Conservation (phyloP, 345 rosid species). For the Murraya koenigii region DNA sequence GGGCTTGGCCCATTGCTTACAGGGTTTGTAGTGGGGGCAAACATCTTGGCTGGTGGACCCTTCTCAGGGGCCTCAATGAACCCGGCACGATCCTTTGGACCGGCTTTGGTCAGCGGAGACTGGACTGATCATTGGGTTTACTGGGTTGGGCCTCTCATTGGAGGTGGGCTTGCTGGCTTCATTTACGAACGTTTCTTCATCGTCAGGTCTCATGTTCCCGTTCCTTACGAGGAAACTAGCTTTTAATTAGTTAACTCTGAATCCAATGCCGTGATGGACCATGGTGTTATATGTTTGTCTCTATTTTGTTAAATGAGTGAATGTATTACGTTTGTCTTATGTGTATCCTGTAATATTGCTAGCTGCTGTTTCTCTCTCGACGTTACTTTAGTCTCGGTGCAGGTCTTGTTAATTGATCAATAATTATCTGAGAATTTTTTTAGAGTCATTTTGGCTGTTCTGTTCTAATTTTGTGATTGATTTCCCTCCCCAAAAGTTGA, state of each 20-base stretch:
- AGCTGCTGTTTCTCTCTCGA: not conserved
- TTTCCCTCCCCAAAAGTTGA: not conserved
- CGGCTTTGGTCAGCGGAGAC: conserved; percentile 70
- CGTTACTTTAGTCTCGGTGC: not conserved
- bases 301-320: not conserved
- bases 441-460: not conserved
- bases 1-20: conserved; percentile 71
- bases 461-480: not conserved
- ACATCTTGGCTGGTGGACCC: conserved; percentile 72
- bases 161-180: conserved; percentile 76
- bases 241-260: not conserved
- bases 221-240: conserved; percentile 32
- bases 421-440: not conserved
- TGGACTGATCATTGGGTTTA: conserved; percentile 96
- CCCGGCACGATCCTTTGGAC: conserved; percentile 93
- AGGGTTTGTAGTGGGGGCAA: conserved; percentile 82
- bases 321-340: no score
- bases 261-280: not conserved
- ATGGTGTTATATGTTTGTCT: not conserved
- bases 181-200: conserved; percentile 72
- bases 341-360: no score
- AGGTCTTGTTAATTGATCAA: not conserved
- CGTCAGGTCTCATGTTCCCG: conserved; percentile 35
- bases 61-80: conserved; percentile 97
- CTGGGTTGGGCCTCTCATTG: conserved; percentile 87